These are phyloP conservation scores for Phytophthora sojae DNA, from an alignment of 352 stramenopile species.

Conservation along the genomic window DNA sequence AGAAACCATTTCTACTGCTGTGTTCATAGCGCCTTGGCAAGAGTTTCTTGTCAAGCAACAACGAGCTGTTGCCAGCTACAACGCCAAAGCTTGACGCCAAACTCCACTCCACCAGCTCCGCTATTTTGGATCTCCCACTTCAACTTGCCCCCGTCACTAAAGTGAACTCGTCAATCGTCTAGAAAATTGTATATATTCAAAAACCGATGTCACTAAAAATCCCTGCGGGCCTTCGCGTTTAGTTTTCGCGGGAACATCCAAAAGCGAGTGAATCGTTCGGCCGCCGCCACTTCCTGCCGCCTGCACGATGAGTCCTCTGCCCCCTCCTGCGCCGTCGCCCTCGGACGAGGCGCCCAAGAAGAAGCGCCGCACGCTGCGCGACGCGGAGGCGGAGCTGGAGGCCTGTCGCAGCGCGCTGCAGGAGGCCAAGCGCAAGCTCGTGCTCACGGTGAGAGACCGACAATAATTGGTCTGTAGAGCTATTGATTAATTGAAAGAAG, in stretches of 20 bases:
- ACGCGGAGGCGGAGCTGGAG: conserved; percentile 70
- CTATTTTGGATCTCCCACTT: not conserved
- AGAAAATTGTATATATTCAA: not conserved
- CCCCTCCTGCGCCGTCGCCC: conserved; percentile 8
- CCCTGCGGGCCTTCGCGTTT: not conserved
- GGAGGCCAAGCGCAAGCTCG: conserved; percentile 71
- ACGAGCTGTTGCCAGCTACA: too few relatives aligned
- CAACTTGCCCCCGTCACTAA: not conserved
- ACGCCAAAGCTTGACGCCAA: too few relatives aligned
- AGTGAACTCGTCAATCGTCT: not conserved
- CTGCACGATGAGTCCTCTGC: conserved; percentile 18
- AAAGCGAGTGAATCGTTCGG: not conserved
- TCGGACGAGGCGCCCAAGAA: conserved; percentile 50
- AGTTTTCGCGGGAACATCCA: conserved; percentile 28
- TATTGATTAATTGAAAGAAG: not conserved
- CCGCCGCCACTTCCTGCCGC: not conserved
- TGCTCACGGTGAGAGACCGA: conserved; percentile 52
- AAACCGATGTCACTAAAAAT: not conserved
- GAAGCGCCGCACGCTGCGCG: conserved; percentile 76
- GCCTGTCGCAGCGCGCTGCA: conserved; percentile 53
- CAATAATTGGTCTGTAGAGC: not conserved
- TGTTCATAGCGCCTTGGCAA: too few relatives aligned
- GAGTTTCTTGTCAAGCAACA: too few relatives aligned
- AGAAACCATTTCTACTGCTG: too few relatives aligned
- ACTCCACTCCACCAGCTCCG: too few relatives aligned